Evolutionary conservation across 2,329 filamentous ascomycete genomes (phyloP), one percentile per base, ranked within the genome.

Genomic region (Penicillium sp.): DNA sequence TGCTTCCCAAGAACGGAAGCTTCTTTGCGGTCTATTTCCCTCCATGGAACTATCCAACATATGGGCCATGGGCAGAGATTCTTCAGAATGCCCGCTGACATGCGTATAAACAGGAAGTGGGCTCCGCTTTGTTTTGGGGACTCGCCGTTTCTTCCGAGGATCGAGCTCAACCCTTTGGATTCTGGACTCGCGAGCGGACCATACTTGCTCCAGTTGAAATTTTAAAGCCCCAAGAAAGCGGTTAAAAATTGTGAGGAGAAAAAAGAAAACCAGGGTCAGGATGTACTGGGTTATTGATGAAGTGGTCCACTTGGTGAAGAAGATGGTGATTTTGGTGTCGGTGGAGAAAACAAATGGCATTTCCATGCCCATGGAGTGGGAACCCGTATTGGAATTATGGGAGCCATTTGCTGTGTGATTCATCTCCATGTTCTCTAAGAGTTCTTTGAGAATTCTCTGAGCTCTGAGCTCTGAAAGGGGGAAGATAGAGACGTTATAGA

Each of bases 301-400:
- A 8, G 52, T 55, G 40, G 42, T 55, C 52, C 52, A 55, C 11
- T 47, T 42, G 10, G 43, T 46, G 29, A 55, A 55, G 21, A 55
- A 43, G 22, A 55, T 16, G 14, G 52, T 55, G 16, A 55, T 47
- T 47, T 34, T 11, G 3, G 43, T 55, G 2, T 42, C 45, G 18
- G 43, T 5, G 9, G 52, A 46, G 22, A 55, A 55, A 2, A 46
- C 48, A 13, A 36, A 14, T 22, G 52, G 43, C 48, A 55, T 55
- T 27, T 5, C 5, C 47, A 38, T 47, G 21, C 39, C 9, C 42
- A 43, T 47, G 24, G 5, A 13, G 8, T 2, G 16, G 34, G 34
- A 36, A 34, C 10, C 13, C 5, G 14, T 36, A 36, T n/a, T n/a
- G 5, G 34, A 14, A 36, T 36, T 36, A n/a, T 36, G 13, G n/a